Base-by-base conservation (phyloP, 352 stramenopile species). In the Phytophthora crassamura region DNA sequence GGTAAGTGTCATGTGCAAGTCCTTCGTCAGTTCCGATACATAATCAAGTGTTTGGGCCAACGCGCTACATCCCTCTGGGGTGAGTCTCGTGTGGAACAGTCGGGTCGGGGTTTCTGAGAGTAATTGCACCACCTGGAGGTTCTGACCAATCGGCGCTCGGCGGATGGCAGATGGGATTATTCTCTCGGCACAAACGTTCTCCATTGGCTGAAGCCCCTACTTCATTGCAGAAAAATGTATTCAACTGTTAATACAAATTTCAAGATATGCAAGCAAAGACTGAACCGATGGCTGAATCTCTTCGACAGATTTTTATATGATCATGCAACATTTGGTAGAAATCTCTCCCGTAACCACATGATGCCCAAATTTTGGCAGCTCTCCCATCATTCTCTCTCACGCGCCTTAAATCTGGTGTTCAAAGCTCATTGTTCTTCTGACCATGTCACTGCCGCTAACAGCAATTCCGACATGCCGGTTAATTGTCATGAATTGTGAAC, bases 1-100 rank as follows among this genome's bases (percentile, higher is more conserved):
- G 48, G 57, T 72, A 72, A 69, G 59, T 73, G 63, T 72, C 61
- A 56, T 67, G 67, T 71, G 67, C 32, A 52, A 71, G 51, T 56
- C 51, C 56, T 75, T 34, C 42, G 56, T 32, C 41, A 46, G 62
- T 68, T 68, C 52, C 30, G 43, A 75, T 61, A 75, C 57, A 75
- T 68, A 55, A 62, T 59, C 12, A 70, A 64, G 55, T 43, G 34
- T 58, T 49, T 62, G 50, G 54, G 59, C 39, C 60, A 40, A 45
- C 20, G 11, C 55, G 49, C n/a, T 59, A 12, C 56, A 75, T 30
- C 20, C 56, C 16, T 54, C 15, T 38, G 34, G 59, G 59, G 34
- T 67, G 50, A 50, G 48, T 66, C 48, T 67, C 56, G 25, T 56
- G n/a, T 64, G 36, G 35, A 64, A 57, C 56, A 54, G 56, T 50